Percentiles rank a stretch among this genome's conserved stretches.
Evolutionary conservation across 805 yeast species (phyloP).

Genomic region (Ogataea dorogensis): DNA sequence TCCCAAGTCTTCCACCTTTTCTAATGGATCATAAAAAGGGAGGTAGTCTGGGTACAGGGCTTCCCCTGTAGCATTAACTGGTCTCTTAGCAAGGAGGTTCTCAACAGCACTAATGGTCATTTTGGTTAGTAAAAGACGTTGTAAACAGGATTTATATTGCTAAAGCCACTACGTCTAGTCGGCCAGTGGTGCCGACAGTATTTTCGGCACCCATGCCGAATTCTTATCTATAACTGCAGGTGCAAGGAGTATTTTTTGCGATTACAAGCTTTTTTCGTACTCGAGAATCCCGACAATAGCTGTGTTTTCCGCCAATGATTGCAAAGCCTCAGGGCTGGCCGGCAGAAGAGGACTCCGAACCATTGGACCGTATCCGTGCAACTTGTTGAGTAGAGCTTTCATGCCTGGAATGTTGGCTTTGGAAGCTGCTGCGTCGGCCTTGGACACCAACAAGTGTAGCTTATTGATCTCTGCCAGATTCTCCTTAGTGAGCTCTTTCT

Average conservation of each 20-base stretch:
- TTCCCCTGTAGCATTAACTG: slow-evolving; percentile 12
- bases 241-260: background rate
- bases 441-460: slow-evolving; percentile 14
- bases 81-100: slow-evolving; percentile 10
- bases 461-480: slow-evolving; percentile 10
- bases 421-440: slow-evolving; percentile 20
- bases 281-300: slow-evolving; percentile 13
- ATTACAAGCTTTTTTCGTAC: slow-evolving; percentile 8
- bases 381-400: slow-evolving; percentile 13
- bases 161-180: too few relatives aligned
- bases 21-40: slow-evolving; percentile 22
- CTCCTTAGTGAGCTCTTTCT: slow-evolving; percentile 5
- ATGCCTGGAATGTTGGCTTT: slow-evolving; percentile 19
- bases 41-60: slow-evolving; percentile 17
- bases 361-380: slow-evolving; percentile 10
- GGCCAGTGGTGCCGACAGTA: background rate
- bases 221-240: background rate
- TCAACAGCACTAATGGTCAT: slow-evolving; percentile 12
- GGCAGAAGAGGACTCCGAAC: slow-evolving; percentile 19
- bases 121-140: background rate
- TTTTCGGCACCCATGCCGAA: slow-evolving; percentile 1
- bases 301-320: slow-evolving; percentile 1
- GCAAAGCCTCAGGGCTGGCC: slow-evolving; percentile 1
- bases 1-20: slow-evolving; percentile 20
- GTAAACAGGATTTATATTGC: background rate